Evolutionary conservation across 2,329 filamentous ascomycete genomes (phyloP).

Genomic region (Fusarium sp.): DNA sequence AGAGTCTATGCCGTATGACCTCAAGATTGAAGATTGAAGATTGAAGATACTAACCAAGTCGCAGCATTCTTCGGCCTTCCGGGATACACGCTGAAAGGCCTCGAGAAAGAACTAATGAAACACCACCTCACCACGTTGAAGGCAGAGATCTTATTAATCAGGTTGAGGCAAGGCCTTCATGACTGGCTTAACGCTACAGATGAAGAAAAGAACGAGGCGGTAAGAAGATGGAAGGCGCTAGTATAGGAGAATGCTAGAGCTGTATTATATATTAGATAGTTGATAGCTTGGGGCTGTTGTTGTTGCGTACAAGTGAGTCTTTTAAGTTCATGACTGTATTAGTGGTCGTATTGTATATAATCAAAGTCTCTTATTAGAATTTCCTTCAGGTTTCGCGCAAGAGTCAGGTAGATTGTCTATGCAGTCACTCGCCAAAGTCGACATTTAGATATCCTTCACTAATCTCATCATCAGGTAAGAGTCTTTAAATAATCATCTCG

Average conservation of each 20-base stretch:
- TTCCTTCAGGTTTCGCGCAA: too few relatives aligned
- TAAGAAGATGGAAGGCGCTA: constrained; percentile 27
- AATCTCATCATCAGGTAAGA: too few relatives aligned
- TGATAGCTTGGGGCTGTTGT: too few relatives aligned
- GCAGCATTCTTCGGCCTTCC: constrained; percentile 54
- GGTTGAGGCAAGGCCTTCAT: constrained; percentile 45
- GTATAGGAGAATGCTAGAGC: background rate
- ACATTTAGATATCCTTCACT: too few relatives aligned
- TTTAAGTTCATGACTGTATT: too few relatives aligned
- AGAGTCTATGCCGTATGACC: background rate
- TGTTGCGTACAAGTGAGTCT: too few relatives aligned
- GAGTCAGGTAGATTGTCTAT: too few relatives aligned
- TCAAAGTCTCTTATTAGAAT: too few relatives aligned
- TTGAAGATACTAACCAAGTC: background rate
- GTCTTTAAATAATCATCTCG: too few relatives aligned
- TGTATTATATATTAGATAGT: too few relatives aligned
- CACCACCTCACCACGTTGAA: constrained; percentile 47
- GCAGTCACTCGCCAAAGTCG: too few relatives aligned
- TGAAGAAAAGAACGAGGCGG: constrained; percentile 9
- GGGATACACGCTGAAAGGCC: constrained; percentile 62
- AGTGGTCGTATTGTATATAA: too few relatives aligned
- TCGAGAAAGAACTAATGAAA: constrained; percentile 58
- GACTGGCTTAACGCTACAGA: constrained; percentile 40
- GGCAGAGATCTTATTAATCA: constrained; percentile 47
- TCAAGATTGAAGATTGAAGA: background rate